Evolutionary conservation across 2,329 filamentous ascomycete species (phyloP), one percentile per base, ranked within the genome.

Genomic region (Nannizziopsis barbatae): DNA sequence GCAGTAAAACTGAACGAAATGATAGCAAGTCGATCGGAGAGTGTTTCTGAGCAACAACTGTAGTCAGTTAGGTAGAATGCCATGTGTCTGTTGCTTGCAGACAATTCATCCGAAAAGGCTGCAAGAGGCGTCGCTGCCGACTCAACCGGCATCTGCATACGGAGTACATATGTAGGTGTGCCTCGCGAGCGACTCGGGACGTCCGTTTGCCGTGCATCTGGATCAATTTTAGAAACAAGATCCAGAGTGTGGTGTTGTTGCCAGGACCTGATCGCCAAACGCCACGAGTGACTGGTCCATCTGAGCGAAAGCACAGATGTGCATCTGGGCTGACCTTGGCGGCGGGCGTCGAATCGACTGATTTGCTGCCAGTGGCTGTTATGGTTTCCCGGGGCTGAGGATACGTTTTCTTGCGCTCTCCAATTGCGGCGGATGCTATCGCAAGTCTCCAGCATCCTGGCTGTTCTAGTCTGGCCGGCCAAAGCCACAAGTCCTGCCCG

Each of bases 301-400:
- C 38, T 45, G 8, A 38, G 31, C 20, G 17, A 44, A 27, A 36
- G 41, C 18, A 20, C 35, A 31, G 12, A 27, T 40, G 44, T 30
- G 44, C 22, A 37, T 32, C 44, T 20, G 44, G 44, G 35, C 35
- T 33, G 11, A 9, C 12, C 44, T 46, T 46, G 44, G 44, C 44
- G 10, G 14, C 2, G 18, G 5, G n/a, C 43, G 10, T 18, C 39
- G 36, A 40, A 39, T 46, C 18, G 36, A 39, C 35, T 14, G 14
- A 37, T 14, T 37, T 37, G 17, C n/a, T 17, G n/a, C 14, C 44
- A 22, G 35, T 33, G 22, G 22, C 33, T 17, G 35, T 30, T 8
- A 32, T 17, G 18, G 22, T 27, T 35, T 31, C 18, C 44, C 44
- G 44, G 44, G 44, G 44, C 44, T 46, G 44, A 40, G 22, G 36